phyloP scores from a whole-genome alignment of 768 basidiomycete genomes.

The Pleurotus sapidus region DNA sequence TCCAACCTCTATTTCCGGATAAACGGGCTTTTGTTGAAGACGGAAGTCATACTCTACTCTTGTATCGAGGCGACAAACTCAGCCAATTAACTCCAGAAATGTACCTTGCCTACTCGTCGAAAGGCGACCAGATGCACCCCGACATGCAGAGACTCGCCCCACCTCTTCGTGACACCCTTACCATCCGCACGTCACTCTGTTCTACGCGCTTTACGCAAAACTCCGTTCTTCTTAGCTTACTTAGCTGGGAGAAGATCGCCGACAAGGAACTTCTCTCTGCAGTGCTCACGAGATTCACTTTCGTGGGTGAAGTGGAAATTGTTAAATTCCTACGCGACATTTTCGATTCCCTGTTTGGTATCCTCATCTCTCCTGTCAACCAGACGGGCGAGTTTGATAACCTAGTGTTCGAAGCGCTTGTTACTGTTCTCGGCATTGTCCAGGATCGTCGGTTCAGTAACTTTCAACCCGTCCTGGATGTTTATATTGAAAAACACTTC shows the following conservation, averaged over 20 bases:
- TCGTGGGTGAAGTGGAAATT: conserved; percentile 92
- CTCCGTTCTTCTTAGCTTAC: conserved; percentile 70
- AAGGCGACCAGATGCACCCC: conserved; percentile 57
- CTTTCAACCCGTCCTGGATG: conserved; percentile 90
- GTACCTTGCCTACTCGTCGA: conserved; percentile 62
- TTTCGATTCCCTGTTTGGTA: conserved; percentile 90
- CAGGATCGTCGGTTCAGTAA: conserved; percentile 94
- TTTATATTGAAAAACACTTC: conserved; percentile 92
- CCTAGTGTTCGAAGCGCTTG: conserved; percentile 86
- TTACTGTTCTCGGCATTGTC: conserved; percentile 88
- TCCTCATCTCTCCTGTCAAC: conserved; percentile 75
- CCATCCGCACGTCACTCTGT: conserved; percentile 85
- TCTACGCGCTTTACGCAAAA: conserved; percentile 94
- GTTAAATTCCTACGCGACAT: conserved; percentile 90
- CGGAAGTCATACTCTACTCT: conserved; percentile 79
- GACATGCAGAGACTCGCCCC: conserved; percentile 66
- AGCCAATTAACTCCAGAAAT: conserved; percentile 56
- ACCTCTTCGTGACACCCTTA: conserved; percentile 73
- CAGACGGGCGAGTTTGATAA: conserved; percentile 77
- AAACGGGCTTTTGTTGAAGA: conserved; percentile 81
- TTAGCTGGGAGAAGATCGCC: conserved; percentile 75
- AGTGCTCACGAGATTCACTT: conserved; percentile 81
- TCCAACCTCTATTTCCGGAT: conserved; percentile 82
- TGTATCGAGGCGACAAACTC: conserved; percentile 82
- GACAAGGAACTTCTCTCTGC: conserved; percentile 66